A percentile compares a stretch with the other conserved stretches of the same genome.
Conservation (phyloP, 2,329 filamentous ascomycete genomes). For the Fusarium humuli region DNA sequence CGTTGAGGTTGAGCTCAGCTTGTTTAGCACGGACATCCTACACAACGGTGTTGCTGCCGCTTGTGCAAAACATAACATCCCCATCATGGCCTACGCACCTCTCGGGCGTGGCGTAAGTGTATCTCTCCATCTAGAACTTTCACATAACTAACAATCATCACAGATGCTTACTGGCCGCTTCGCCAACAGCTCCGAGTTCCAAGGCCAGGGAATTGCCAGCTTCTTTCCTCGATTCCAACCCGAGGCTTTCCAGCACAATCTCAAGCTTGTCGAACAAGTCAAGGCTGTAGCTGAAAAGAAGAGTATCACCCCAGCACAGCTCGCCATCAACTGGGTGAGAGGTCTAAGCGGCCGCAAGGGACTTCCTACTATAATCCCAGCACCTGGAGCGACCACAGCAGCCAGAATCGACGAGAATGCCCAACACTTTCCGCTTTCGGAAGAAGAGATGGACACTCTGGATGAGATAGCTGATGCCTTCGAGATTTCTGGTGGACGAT, state of each 20-base stretch:
- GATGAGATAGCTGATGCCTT: constrained; percentile 62
- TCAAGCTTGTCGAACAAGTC: constrained; percentile 69
- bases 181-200: constrained; percentile 42
- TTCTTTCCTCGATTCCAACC: constrained; percentile 70
- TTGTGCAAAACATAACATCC: constrained; percentile 73
- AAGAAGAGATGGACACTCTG: constrained; percentile 63
- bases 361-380: constrained; percentile 70
- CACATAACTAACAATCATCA: constrained; percentile 17
- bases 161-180: constrained; percentile 50
- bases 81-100: constrained; percentile 78
- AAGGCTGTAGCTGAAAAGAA: constrained; percentile 69
- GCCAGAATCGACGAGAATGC: constrained; percentile 72
- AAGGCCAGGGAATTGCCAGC: constrained; percentile 37
- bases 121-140: not conserved
- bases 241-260: constrained; percentile 72
- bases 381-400: constrained; percentile 71
- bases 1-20: constrained; percentile 67
- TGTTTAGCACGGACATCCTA: constrained; percentile 62
- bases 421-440: constrained; percentile 59
- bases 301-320: constrained; percentile 70
- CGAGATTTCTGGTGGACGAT: constrained; percentile 61
- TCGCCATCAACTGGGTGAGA: constrained; percentile 74
- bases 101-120: constrained; percentile 66
- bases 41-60: constrained; percentile 64
- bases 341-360: constrained; percentile 62